phyloP scores from a whole-genome alignment of 495 filamentous ascomycete species.

The Aspergillus kassunensis region DNA sequence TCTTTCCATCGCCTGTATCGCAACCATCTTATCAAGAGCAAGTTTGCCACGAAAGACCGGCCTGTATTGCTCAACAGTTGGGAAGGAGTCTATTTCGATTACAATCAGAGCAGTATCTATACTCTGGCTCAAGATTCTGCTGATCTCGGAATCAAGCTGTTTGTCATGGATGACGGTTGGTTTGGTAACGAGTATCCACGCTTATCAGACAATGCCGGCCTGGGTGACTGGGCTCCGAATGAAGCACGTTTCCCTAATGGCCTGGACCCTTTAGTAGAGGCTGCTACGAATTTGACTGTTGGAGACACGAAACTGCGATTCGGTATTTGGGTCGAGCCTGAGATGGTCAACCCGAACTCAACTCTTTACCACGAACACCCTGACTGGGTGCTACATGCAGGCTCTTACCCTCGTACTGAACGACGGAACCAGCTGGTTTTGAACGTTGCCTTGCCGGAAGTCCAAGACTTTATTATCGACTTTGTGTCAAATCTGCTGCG shows the following conservation, averaged over 20 bases:
- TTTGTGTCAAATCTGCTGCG: slow-evolving; percentile 43
- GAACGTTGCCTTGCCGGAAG: slow-evolving; percentile 48
- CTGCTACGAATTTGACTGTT: slow-evolving; percentile 40
- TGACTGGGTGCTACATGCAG: slow-evolving; percentile 52
- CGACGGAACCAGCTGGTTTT: slow-evolving; percentile 50
- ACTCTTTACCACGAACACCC: slow-evolving; percentile 50
- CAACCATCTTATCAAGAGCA: slow-evolving; percentile 51
- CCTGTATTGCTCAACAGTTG: slow-evolving; percentile 54
- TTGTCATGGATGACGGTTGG: slow-evolving; percentile 58
- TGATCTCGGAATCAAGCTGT: slow-evolving; percentile 46
- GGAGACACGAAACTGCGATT: slow-evolving; percentile 43
- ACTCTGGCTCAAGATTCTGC: slow-evolving; percentile 47
- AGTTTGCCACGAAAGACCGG: slow-evolving; percentile 43
- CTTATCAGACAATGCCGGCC: slow-evolving; percentile 41
- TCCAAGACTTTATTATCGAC: slow-evolving; percentile 52
- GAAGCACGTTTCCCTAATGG: slow-evolving; percentile 51
- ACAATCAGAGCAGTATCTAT: slow-evolving; percentile 45
- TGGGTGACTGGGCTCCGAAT: slow-evolving; percentile 55
- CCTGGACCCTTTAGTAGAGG: slow-evolving; percentile 36
- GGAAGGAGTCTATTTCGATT: slow-evolving; percentile 46
- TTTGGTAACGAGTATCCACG: slow-evolving; percentile 54
- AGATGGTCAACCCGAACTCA: slow-evolving; percentile 56
- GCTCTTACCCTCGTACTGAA: slow-evolving; percentile 46
- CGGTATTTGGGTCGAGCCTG: slow-evolving; percentile 55
- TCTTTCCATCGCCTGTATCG: slow-evolving; percentile 51